These are phyloP conservation scores for Kurtzmaniella fragi DNA, from an alignment of 805 yeast species.

Conservation along the genomic window DNA sequence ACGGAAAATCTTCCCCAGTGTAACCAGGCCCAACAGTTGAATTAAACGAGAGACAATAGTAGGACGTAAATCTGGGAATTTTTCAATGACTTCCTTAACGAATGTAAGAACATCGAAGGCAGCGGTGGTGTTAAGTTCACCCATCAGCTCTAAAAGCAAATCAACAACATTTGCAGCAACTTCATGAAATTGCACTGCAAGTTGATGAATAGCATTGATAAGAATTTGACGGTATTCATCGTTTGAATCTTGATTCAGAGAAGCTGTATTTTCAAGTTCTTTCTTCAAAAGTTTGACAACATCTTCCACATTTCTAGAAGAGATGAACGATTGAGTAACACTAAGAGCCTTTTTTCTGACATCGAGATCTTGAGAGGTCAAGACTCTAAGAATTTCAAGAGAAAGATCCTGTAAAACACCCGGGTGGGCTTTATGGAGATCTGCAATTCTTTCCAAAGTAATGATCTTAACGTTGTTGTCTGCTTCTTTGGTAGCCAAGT, in stretches of 20 bases:
- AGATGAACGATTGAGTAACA: conserved; percentile 73
- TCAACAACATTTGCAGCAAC: conserved; percentile 91
- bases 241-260: conserved; percentile 70
- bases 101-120: conserved; percentile 89
- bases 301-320: conserved; percentile 89
- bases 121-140: conserved; percentile 77
- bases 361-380: conserved; percentile 84
- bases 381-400: conserved; percentile 79
- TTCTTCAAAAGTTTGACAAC: conserved; percentile 88
- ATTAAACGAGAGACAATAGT: conserved; percentile 62
- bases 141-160: conserved; percentile 76
- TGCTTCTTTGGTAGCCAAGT: conserved; percentile 85
- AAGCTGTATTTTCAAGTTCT: conserved; percentile 74
- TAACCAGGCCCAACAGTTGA: conserved; percentile 56
- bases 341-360: conserved; percentile 86
- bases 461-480: conserved; percentile 93
- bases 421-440: conserved; percentile 66
- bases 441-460: conserved; percentile 80
- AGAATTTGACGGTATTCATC: conserved; percentile 84
- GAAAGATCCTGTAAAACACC: conserved; percentile 81
- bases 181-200: conserved; percentile 84
- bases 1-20: conserved; percentile 86
- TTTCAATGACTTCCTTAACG: conserved; percentile 90
- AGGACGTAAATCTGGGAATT: conserved; percentile 74
- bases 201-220: conserved; percentile 81